A percentile compares a stretch with the other conserved stretches of the same genome.
Evolutionary conservation across 345 rosid genomes (phyloP).

Genomic region (Gossypium sturtianum): DNA sequence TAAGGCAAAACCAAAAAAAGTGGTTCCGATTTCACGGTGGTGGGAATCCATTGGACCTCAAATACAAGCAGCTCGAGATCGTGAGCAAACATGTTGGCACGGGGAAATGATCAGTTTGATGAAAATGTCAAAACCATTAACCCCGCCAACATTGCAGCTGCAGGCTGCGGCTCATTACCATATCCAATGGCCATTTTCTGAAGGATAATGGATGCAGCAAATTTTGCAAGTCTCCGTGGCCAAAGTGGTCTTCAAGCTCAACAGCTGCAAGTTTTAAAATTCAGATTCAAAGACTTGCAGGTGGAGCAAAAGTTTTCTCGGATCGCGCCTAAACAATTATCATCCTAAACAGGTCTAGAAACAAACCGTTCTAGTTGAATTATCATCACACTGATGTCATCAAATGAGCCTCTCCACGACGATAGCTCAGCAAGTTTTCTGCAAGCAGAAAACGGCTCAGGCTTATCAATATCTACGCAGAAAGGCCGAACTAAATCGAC

Average conservation of each 20-base stretch:
- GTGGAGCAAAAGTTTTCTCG: background rate
- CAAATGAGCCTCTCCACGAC: conserved; percentile 57
- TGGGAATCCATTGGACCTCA: background rate
- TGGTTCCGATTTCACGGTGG: background rate
- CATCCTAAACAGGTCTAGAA: background rate
- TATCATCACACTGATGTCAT: conserved; percentile 74
- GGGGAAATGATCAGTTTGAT: background rate
- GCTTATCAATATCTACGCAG: conserved; percentile 32
- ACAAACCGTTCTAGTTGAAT: conserved; percentile 27
- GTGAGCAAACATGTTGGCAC: background rate
- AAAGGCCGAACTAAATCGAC: conserved; percentile 60
- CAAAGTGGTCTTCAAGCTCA: background rate
- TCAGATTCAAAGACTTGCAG: background rate
- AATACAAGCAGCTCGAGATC: background rate
- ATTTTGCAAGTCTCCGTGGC: background rate
- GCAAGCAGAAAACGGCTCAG: conserved; percentile 53
- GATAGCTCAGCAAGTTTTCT: conserved; percentile 73
- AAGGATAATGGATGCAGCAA: background rate
- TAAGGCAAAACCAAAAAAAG: background rate
- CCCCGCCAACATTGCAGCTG: background rate
- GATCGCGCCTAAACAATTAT: background rate
- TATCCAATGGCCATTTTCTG: background rate
- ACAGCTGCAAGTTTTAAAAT: background rate
- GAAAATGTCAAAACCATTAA: background rate
- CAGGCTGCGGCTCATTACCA: background rate